Base-by-base conservation (phyloP, 2,329 filamentous ascomycete species). In the Aspergillus tanneri region DNA sequence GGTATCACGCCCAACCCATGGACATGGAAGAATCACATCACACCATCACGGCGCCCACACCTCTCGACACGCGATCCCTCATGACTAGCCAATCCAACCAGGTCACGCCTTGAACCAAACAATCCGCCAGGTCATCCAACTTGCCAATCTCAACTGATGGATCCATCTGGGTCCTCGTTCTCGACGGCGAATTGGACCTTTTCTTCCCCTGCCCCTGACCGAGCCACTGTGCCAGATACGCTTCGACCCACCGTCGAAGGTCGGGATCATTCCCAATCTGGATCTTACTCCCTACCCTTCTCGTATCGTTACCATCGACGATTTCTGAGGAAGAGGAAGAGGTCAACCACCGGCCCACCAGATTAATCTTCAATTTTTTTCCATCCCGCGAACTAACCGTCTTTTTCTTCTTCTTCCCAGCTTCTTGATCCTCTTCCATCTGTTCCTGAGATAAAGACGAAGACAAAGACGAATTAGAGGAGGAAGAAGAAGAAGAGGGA, bases 111-210 rank as follows among this genome's bases (percentile, higher is more conserved):
- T 95, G 89, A 45, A 93, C 65, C 21, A 93, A 71, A 63, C 85
- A 87, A 71, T 95, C 89, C 0, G 88, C 86, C 41, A 95, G 70
- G 71, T 95, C 89, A 67, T 95, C 89, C 44, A 92, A 67, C 68
- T 93, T 93, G n/a, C 61, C 65, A 25, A 68, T 57, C 27, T 55
- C 53, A 18, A n/a, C n/a, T 12, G 30, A 14, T 9, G 19, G 5
- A 34, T 10, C 30, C 30, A 18, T 34, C 30, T 5, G 16, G 14
- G 4, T 9, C 14, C 30, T 34, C 11, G 9, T 9, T 28, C 4
- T 28, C 11, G 11, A 28, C n/a, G n/a, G n/a, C n/a, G n/a, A n/a
- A n/a, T n/a, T n/a, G 11, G 27, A 7, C 30, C 14, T 27, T 37
- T 21, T 7, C 24, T 8, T 10, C n/a, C 19, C 45, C 16, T 41